Evolutionary conservation across 1,284 basidiomycete species (phyloP).

Genomic region (Rhizoctonia solani): DNA sequence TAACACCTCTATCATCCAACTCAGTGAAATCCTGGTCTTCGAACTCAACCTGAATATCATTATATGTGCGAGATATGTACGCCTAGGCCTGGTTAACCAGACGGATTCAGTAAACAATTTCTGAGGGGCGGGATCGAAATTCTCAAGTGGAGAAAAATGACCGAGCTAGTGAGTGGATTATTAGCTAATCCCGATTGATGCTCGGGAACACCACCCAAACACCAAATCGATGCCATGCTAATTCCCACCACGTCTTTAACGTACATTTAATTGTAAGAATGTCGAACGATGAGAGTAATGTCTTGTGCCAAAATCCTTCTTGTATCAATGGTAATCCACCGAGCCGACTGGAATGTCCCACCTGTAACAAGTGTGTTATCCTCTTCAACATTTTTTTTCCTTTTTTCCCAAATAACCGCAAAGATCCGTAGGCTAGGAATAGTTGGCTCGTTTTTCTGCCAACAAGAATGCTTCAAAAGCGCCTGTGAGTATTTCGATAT

Average conservation of each 20-base stretch:
- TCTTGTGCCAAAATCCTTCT: conserved; percentile 63
- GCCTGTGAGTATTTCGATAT: conserved; percentile 61
- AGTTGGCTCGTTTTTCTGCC: conserved; percentile 80
- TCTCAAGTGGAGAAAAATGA: too few relatives aligned
- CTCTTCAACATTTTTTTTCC: neutral
- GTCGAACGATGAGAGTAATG: neutral
- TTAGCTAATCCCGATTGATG: neutral
- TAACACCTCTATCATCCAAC: too few relatives aligned
- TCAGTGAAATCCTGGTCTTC: too few relatives aligned
- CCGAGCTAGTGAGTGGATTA: too few relatives aligned
- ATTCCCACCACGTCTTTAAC: too few relatives aligned
- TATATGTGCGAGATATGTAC: too few relatives aligned
- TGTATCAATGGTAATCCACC: conserved; percentile 77
- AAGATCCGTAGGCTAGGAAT: conserved; percentile 65
- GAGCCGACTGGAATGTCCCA: conserved; percentile 80
- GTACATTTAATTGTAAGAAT: neutral
- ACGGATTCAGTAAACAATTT: too few relatives aligned
- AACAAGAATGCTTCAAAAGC: conserved; percentile 83
- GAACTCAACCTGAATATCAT: too few relatives aligned
- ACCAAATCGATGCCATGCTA: too few relatives aligned
- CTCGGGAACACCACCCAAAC: neutral
- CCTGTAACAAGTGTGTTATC: conserved; percentile 71
- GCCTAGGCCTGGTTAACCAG: too few relatives aligned
- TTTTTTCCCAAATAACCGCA: conserved; percentile 30
- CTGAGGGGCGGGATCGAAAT: too few relatives aligned